Evolutionary conservation across 164 flowering plant genomes (phyloP), one percentile per base, ranked within the genome.

Genomic region (Tetracentron sinense): DNA sequence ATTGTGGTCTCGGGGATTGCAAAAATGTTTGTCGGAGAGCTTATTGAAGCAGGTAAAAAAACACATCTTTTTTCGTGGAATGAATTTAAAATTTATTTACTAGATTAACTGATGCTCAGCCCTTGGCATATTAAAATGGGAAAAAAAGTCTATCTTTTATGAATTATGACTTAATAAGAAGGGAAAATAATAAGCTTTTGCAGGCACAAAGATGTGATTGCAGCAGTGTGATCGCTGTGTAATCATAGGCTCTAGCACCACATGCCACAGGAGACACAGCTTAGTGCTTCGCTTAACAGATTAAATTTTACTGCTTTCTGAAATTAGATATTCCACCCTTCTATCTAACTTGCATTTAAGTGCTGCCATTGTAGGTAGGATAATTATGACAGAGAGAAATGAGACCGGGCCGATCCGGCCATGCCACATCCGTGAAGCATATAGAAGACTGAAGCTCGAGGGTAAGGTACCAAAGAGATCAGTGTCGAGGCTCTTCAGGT

Each of bases 21-120:
- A 66, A 95, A 95, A 70, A 83, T 95, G 88, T 95, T 92, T 77
- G 96, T 95, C 57, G 96, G 97, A 14, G 99, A 95, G 75, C 89
- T 95, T 55, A 82, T 92, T 53, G 99, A 95, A 72, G 83, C 89
- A 77, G 96, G 97, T 82, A 70, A n/a, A 58, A 6, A 7, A 27
- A 54, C 22, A 22, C 10, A 6, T 57, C 19, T 15, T 46, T 11
- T 22, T 16, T 50, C 4, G 16, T 35, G 23, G 22, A 38, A 33
- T 62, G 48, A 42, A 10, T 51, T 38, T 58, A 28, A 42, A 42
- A 15, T 53, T 54, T 15, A 16, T 1, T 19, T 49, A 31, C 52
- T 7, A 47, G 55, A 49, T 21, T 30, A 29, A 21, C 1, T 26
- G 14, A 27, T 42, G 22, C 51, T 38, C 7, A 23, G 12, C 56